A percentile compares a stretch with the other conserved stretches of the same genome.
Evolutionary conservation across 208 protist genomes (phyloP).

Genomic region (Leishmania turanica): DNA sequence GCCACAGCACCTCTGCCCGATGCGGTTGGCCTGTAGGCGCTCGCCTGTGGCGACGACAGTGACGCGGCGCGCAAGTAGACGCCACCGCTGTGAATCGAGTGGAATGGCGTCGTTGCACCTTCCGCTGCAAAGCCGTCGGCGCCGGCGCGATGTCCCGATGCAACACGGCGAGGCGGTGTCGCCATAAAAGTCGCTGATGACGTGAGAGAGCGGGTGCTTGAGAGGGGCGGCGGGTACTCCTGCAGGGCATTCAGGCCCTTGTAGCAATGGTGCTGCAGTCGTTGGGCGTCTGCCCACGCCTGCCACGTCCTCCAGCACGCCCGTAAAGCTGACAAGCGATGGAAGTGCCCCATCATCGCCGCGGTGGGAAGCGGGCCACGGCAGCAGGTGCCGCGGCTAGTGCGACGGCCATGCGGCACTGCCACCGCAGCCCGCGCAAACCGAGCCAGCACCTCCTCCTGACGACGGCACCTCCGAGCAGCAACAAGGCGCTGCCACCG

Average conservation of each 20-base stretch:
- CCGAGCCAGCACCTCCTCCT: conserved; percentile 15
- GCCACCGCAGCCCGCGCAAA: conserved; percentile 17
- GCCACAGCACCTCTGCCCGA: background rate
- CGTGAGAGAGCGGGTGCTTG: background rate
- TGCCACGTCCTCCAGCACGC: conserved; percentile 34
- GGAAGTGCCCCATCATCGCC: conserved; percentile 42
- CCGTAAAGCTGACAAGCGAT: conserved; percentile 6
- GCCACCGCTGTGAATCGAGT: conserved; percentile 1
- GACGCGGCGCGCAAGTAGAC: background rate
- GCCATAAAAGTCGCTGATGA: conserved; percentile 1
- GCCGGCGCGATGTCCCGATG: background rate
- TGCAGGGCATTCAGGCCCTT: background rate
- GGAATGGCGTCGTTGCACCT: conserved; percentile 13
- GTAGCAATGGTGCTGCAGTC: background rate
- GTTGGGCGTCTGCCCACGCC: conserved; percentile 13
- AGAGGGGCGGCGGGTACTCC: background rate
- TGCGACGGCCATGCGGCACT: background rate
- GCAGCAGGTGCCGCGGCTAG: no score
- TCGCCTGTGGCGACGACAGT: background rate
- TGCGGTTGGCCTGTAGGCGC: background rate
- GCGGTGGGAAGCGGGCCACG: conserved; percentile 27
- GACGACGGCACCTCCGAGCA: background rate
- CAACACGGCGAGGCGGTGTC: conserved; percentile 10
- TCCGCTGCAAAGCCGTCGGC: background rate
- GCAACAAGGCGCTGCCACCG: conserved; percentile 31